Base-by-base conservation (phyloP, 768 basidiomycete species). In the Auriscalpium microsporum region DNA sequence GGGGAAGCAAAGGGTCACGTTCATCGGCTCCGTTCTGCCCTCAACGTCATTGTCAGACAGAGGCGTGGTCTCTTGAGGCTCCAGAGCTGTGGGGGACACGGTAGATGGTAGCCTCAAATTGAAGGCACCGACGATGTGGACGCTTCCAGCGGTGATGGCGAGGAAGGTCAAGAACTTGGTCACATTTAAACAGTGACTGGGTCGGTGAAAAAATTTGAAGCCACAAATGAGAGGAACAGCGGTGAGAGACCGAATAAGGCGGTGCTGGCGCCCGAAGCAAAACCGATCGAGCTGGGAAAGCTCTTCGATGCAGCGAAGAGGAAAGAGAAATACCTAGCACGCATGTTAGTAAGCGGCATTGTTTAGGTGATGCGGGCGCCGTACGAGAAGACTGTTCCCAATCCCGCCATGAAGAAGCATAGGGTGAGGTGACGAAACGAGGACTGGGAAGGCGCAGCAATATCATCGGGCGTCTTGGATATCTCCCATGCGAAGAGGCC, bases 181-280 rank as follows among this genome's bases (percentile, higher is more conserved):
- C 63, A 73, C 78, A 59, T 69, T 78, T 49, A 71, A 73, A 45
- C 78, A 23, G 72, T 73, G 48, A 68, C 65, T 11, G 68, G 60
- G 40, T 73, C 69, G 5, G 78, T 81, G 67, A 90, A 90, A 64
- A 73, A 81, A 14, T 55, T 71, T 4, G 84, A 80, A 4, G 86
- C 87, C 38, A 90, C 57, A 21, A 78, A 56, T 19, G 88, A 84
- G 8, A 90, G 75, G 60, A 87, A 80, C 19, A 90, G 72, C 0
- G 90, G 90, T 0, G 90, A 92, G 36, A 90, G 75, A n/a, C 90
- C 87, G 63, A 90, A 90, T 21, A 90, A 69, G 2, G 87, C 80
- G 75, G 83, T 82, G 64, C 77, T 84, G 10, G 73, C 69, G 4
- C 87, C 90, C 1, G 85, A 76, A 10, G 86, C 81, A 23, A 83